Evolutionary conservation across 305 asterid genomes (phyloP).

Genomic region (Solanum hybrid): DNA sequence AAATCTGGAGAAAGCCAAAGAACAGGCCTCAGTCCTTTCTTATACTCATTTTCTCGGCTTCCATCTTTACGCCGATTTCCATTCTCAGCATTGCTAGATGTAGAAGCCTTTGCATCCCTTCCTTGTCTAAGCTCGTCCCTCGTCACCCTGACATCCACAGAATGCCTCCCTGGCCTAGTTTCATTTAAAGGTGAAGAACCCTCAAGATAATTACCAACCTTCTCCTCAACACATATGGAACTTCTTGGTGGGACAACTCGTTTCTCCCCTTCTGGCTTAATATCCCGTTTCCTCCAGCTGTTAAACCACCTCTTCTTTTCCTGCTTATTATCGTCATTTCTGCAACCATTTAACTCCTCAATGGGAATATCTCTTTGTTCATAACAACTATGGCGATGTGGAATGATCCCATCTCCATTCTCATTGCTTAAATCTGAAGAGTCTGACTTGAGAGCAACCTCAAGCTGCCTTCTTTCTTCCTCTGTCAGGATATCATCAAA

Average conservation of each 20-base stretch:
- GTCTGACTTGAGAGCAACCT: slow-evolving; percentile 78
- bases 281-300: slow-evolving; percentile 81
- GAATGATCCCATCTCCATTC: slow-evolving; percentile 43
- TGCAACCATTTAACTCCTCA: slow-evolving; percentile 45
- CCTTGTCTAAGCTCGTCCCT: slow-evolving; percentile 64
- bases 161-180: slow-evolving; percentile 55
- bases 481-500: slow-evolving; percentile 73
- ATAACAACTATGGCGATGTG: slow-evolving; percentile 79
- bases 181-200: slow-evolving; percentile 48
- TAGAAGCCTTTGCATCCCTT: slow-evolving; percentile 48
- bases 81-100: slow-evolving; percentile 42
- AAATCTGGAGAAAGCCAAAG: slow-evolving; percentile 95
- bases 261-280: slow-evolving; percentile 45
- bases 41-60: slow-evolving; percentile 71
- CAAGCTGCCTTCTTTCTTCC: slow-evolving; percentile 87
- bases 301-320: slow-evolving; percentile 85
- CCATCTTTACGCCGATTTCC: slow-evolving; percentile 54
- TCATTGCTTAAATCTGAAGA: slow-evolving; percentile 45
- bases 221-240: slow-evolving; percentile 57
- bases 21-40: slow-evolving; percentile 96
- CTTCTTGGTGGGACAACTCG: slow-evolving; percentile 55
- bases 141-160: slow-evolving; percentile 63
- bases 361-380: slow-evolving; percentile 68
- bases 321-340: slow-evolving; percentile 47
- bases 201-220: slow-evolving; percentile 53